A percentile compares a stretch with the other conserved stretches of the same genome.
phyloP scores from a whole-genome alignment of 2,329 filamentous ascomycete genomes.

The Exophiala viscosa region DNA sequence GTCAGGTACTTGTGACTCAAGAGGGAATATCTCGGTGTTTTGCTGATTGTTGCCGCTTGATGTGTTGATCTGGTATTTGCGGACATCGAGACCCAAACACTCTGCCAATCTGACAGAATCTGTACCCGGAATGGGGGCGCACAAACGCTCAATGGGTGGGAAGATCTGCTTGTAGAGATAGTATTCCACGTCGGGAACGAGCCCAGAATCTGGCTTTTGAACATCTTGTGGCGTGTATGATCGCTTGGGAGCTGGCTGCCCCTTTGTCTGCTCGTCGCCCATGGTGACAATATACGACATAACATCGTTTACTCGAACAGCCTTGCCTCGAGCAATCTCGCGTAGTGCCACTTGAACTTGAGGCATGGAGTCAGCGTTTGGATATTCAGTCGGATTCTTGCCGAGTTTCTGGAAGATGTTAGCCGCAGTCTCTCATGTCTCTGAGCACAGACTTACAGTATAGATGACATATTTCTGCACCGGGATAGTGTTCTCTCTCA shows the following conservation, averaged over 20 bases:
- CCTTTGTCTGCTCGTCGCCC: constrained; percentile 59
- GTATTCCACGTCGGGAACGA: constrained; percentile 92
- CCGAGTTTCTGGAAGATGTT: constrained; percentile 67
- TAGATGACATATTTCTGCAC: constrained; percentile 92
- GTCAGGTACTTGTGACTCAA: constrained; percentile 93
- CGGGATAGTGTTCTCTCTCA: constrained; percentile 75
- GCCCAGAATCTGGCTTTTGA: constrained; percentile 67
- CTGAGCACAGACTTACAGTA: constrained; percentile 52
- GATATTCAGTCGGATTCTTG: constrained; percentile 89
- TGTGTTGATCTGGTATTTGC: constrained; percentile 74
- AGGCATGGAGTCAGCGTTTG: constrained; percentile 91
- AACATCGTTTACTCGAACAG: constrained; percentile 87
- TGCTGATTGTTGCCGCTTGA: constrained; percentile 51
- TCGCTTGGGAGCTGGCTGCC: constrained; percentile 71
- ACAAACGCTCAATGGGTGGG: constrained; percentile 94
- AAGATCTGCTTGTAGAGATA: constrained; percentile 98
- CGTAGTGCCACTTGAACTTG: constrained; percentile 93
- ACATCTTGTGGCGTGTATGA: constrained; percentile 85
- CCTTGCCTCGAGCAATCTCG: constrained; percentile 81
- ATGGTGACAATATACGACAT: constrained; percentile 90
- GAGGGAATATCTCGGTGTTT: constrained; percentile 73
- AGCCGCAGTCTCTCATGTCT: constrained; percentile 1
- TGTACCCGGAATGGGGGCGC: constrained; percentile 90
- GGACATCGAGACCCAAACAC: constrained; percentile 85
- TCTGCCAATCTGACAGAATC: constrained; percentile 87